Conservation (phyloP, 805 yeast genomes). For the Schwanniomyces polymorphus region DNA sequence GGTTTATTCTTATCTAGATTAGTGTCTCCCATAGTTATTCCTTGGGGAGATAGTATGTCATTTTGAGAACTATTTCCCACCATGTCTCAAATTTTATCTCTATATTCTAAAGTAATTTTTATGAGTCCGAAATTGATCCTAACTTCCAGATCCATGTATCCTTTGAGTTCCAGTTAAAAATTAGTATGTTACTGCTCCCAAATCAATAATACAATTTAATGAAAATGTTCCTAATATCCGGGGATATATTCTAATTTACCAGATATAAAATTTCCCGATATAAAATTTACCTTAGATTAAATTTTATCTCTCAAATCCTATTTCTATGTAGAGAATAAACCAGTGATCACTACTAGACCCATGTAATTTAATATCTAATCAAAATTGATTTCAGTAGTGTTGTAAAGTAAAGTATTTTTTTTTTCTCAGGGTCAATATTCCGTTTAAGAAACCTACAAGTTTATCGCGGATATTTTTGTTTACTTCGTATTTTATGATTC, state of each 20-base stretch:
- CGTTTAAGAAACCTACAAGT: not conserved
- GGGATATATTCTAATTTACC: not conserved
- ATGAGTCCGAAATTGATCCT: not conserved
- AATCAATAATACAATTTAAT: not conserved
- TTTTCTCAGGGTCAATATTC: slow-evolving; percentile 1
- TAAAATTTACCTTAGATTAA: not conserved
- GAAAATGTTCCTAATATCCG: not conserved
- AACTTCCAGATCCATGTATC: not conserved
- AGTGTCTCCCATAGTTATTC: not conserved
- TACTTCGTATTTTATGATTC: not conserved
- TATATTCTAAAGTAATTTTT: not conserved
- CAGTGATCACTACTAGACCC: not conserved
- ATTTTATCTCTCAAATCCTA: not conserved
- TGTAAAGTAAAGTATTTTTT: not conserved
- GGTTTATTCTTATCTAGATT: not conserved
- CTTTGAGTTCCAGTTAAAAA: not conserved
- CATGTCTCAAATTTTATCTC: not conserved
- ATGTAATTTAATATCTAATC: not conserved
- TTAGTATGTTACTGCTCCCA: not conserved
- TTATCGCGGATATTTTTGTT: not conserved
- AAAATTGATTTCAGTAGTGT: not conserved
- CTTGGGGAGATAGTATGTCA: not conserved
- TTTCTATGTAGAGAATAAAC: not conserved
- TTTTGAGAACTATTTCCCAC: not conserved
- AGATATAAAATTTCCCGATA: not conserved